A percentile compares a stretch with the other conserved stretches of the same genome.
These are phyloP conservation scores for Zygoascus bituminiphila DNA, from an alignment of 805 yeast genomes.

Conservation along the genomic window DNA sequence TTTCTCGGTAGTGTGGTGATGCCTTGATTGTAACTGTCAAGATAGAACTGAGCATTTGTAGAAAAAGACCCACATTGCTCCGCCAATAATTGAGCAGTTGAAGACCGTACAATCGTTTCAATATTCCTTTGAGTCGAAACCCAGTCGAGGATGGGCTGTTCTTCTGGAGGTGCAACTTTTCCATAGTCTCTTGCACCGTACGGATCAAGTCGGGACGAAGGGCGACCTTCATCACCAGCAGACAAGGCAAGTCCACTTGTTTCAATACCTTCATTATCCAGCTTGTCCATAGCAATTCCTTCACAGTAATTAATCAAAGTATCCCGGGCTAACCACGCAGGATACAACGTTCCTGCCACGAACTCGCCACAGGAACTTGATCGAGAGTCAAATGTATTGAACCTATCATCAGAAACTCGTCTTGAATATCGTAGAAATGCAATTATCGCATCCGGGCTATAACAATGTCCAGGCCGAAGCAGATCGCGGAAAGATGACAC, in stretches of 20 bases:
- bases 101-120: slow-evolving; percentile 16
- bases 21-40: not conserved
- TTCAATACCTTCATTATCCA: slow-evolving; percentile 12
- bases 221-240: not conserved
- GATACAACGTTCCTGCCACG: slow-evolving; percentile 14
- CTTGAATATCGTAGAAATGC: slow-evolving; percentile 26
- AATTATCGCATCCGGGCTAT: slow-evolving; percentile 19
- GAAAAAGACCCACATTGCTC: slow-evolving; percentile 14
- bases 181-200: slow-evolving; percentile 18
- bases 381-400: slow-evolving; percentile 23
- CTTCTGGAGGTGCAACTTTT: slow-evolving; percentile 5
- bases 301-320: slow-evolving; percentile 13
- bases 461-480: slow-evolving; percentile 16
- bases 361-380: slow-evolving; percentile 18
- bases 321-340: slow-evolving; percentile 20
- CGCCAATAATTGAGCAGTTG: slow-evolving; percentile 13
- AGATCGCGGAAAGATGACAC: slow-evolving; percentile 11
- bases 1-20: no score
- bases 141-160: slow-evolving; percentile 13
- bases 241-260: not conserved
- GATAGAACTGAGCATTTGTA: not conserved
- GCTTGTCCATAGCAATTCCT: slow-evolving; percentile 13
- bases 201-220: slow-evolving; percentile 20
- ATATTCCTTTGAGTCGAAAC: slow-evolving; percentile 13
- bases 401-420: slow-evolving; percentile 23